phyloP scores from a whole-genome alignment of 805 yeast genomes.

The Kockiozyma suomiensis region DNA sequence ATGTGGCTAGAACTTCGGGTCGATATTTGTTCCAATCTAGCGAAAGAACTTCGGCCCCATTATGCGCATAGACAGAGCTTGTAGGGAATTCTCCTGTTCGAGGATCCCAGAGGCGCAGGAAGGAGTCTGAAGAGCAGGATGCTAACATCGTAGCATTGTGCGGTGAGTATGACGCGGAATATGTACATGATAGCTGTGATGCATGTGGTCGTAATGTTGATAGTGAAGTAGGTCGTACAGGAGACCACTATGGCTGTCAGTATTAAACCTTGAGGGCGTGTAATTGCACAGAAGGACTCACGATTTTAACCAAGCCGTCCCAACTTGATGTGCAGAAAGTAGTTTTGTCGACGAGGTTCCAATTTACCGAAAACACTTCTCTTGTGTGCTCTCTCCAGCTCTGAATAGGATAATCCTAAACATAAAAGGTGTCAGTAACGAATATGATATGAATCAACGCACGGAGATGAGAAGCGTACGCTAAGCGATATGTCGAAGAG shows the following conservation, averaged over 20 bases:
- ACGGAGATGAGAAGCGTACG: conserved; percentile 2
- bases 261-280: neutral
- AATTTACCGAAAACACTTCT: conserved; percentile 72
- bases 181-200: conserved; percentile 34
- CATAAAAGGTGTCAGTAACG: neutral
- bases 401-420: conserved; percentile 65
- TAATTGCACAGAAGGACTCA: conserved; percentile 21
- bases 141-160: conserved; percentile 72
- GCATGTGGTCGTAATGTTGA: conserved; percentile 51
- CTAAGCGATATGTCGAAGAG: conserved; percentile 67
- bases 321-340: conserved; percentile 79
- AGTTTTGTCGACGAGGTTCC: conserved; percentile 71
- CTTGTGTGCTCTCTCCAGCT: conserved; percentile 75
- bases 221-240: conserved; percentile 59
- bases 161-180: conserved; percentile 49
- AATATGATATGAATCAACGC: neutral
- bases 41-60: conserved; percentile 76
- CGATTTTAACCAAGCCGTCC: conserved; percentile 83
- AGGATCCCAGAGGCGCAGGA: conserved; percentile 78
- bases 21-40: conserved; percentile 92
- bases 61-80: conserved; percentile 67
- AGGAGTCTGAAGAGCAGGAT: conserved; percentile 74
- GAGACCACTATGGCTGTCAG: conserved; percentile 55
- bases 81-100: conserved; percentile 64
- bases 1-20: conserved; percentile 76